Percentiles rank a stretch among this genome's conserved stretches.
phyloP scores from a whole-genome alignment of 352 stramenopile species.

The Phytophthora cactorum region DNA sequence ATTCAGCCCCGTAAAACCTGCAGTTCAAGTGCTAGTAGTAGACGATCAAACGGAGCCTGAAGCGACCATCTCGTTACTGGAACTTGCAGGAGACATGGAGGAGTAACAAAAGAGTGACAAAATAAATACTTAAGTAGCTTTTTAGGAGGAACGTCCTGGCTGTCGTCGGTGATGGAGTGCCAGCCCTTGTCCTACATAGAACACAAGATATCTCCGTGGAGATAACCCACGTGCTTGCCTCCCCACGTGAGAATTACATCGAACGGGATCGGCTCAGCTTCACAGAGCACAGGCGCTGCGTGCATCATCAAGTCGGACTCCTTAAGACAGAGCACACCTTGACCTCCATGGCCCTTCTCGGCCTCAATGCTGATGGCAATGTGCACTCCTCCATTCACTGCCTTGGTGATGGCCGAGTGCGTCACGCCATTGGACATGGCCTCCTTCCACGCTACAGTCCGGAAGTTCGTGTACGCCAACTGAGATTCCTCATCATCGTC shows the following conservation, averaged over 20 bases:
- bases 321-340: conserved; percentile 74
- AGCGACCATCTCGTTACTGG: conserved; percentile 54
- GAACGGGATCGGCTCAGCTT: conserved; percentile 64
- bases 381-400: conserved; percentile 71
- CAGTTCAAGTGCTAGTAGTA: conserved; percentile 1
- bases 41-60: conserved; percentile 12
- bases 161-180: not conserved
- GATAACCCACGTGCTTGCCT: conserved; percentile 67
- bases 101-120: conserved; percentile 5
- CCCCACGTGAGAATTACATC: conserved; percentile 77
- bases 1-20: conserved; percentile 16
- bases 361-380: conserved; percentile 75
- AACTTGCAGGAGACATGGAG: conserved; percentile 41
- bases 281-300: conserved; percentile 46
- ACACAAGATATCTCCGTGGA: conserved; percentile 55
- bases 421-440: conserved; percentile 61
- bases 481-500: conserved; percentile 71
- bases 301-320: conserved; percentile 59
- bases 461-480: conserved; percentile 78
- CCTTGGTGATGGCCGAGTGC: conserved; percentile 72
- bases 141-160: not conserved
- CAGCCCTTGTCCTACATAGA: conserved; percentile 36
- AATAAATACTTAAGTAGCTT: conserved; percentile 32
- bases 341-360: conserved; percentile 60
- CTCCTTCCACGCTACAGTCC: conserved; percentile 65